Base-by-base conservation (phyloP, 306 rosid genomes). In the Cyamopsis tetragonoloba region DNA sequence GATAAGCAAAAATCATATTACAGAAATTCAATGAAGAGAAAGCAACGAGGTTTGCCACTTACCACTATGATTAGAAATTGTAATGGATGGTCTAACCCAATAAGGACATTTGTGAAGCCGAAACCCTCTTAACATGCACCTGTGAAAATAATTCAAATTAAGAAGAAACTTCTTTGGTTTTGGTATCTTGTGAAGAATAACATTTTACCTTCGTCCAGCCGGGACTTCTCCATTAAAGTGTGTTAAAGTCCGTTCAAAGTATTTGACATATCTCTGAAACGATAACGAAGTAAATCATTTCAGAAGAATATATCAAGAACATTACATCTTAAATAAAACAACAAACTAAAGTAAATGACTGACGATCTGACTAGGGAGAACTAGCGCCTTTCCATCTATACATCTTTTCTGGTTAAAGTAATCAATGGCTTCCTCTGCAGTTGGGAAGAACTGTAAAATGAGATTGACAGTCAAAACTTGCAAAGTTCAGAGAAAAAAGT, bases 51-150 rank as follows among this genome's bases (percentile, higher is more conserved):
- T 27, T 18, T 42, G 53, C 38, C 60, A 55, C 66, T 66, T 76
- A 92, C 98, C 95, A 17, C 47, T 85, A 74, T 92, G 98, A 84
- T 87, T 76, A 38, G 95, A 92, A 67, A 92, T 68, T 37, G 95
- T 89, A 73, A 92, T 78, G 56, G 93, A 86, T 22, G 96, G 98
- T 56, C 92, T 87, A 59, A 92, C 54, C 96, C 96, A 92, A 53
- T 85, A 82, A 30, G 98, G 98, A 81, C 96, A 92, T 53, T 83
- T 89, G 81, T 82, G 95, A 76, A 92, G 87, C 75, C 98, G 89
- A 76, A 89, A 84, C 54, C 96, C 98, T 79, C 98, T 81, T 53
- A 89, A 88, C 91, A 87, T 89, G 87, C 98, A 92, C 87, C 98
- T 92, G 83, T 51, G 50, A 44, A 74, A 60, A 50, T 77, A 60